Conservation (phyloP, 1,284 basidiomycete species). For the Cutaneotrichosporon cyanovorans region DNA sequence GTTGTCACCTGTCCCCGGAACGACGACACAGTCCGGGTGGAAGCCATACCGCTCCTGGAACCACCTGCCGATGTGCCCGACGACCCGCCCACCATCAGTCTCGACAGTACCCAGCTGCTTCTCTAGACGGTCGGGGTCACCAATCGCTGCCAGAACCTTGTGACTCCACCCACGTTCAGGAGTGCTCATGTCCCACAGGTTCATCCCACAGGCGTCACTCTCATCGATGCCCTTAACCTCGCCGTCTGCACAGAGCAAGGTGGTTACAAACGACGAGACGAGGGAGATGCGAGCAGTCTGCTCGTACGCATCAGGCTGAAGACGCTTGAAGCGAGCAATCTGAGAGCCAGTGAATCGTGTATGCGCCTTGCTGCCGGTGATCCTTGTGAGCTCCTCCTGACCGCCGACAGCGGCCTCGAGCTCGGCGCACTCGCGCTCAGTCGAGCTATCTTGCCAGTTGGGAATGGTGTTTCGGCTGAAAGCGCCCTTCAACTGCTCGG, state of each 20-base stretch:
- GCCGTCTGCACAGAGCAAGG: constrained; percentile 56
- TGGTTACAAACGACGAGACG: constrained; percentile 75
- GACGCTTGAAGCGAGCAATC: constrained; percentile 63
- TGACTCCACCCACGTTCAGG: constrained; percentile 63
- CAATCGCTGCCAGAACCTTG: constrained; percentile 51
- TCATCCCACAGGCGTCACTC: constrained; percentile 82
- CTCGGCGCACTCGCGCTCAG: constrained; percentile 62
- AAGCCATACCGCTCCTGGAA: constrained; percentile 73
- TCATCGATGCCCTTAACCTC: constrained; percentile 46
- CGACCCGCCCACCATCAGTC: constrained; percentile 61
- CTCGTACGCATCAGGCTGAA: constrained; percentile 57
- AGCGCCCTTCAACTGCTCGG: constrained; percentile 48
- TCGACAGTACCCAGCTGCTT: constrained; percentile 67
- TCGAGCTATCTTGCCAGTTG: constrained; percentile 91
- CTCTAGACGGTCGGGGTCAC: constrained; percentile 56
- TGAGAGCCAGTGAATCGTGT: constrained; percentile 83
- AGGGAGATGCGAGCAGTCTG: constrained; percentile 66
- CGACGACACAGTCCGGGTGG: constrained; percentile 64
- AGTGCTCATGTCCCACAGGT: constrained; percentile 62
- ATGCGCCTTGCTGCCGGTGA: constrained; percentile 77
- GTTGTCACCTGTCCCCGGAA: constrained; percentile 86
- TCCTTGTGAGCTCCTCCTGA: constrained; percentile 59
- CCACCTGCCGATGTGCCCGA: constrained; percentile 61
- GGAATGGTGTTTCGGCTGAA: constrained; percentile 67
- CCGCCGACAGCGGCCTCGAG: constrained; percentile 62